Evolutionary conservation across 352 stramenopile genomes (phyloP).

Genomic region (Phytophthora sp.): DNA sequence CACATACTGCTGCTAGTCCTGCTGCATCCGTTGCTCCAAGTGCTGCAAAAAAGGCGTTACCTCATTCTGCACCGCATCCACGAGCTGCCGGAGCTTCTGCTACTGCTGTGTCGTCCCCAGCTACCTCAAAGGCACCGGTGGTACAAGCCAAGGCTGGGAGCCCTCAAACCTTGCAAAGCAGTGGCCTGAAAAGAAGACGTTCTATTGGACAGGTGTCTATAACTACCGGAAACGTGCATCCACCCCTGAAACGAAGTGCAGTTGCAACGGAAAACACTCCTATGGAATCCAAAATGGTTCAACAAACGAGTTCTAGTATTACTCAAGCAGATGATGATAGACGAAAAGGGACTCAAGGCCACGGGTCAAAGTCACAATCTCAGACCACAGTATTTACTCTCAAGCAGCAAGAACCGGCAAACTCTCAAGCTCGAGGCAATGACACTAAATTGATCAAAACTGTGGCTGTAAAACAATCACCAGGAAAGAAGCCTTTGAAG

Average conservation of each 20-base stretch:
- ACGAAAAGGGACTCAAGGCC: no score
- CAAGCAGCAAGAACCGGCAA: no score
- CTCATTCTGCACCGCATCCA: neutral
- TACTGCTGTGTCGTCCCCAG: neutral
- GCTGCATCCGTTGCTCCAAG: neutral
- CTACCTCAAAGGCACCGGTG: neutral
- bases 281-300: neutral
- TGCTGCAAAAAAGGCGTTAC: neutral
- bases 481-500: neutral
- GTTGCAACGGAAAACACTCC: neutral
- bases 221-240: neutral
- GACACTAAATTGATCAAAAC: no score
- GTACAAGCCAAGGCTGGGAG: neutral
- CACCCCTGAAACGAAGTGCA: neutral
- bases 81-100: neutral
- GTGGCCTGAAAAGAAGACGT: slow-evolving; percentile 16
- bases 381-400: neutral
- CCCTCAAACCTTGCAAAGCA: neutral
- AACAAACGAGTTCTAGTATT: neutral
- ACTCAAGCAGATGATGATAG: neutral
- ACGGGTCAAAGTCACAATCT: neutral
- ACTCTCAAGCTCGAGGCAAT: no score
- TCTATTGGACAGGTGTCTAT: neutral
- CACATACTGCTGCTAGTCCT: neutral
- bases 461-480: no score